Base-by-base conservation (phyloP, 805 yeast genomes). In the Starmera pachycereana region DNA sequence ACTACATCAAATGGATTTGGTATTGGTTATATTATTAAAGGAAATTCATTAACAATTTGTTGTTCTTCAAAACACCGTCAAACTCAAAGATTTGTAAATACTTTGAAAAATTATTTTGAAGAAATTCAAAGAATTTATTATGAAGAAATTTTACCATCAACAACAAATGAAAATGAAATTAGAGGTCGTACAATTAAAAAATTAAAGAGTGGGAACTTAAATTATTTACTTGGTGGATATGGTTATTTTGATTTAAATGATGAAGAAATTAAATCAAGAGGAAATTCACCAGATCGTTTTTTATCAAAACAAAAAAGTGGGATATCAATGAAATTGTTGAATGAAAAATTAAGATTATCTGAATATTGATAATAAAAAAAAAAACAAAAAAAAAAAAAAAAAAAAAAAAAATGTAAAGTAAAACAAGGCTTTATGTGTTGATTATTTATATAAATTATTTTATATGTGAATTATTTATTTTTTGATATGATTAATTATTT, bases 1-100 rank as follows among this genome's bases (percentile, higher is more conserved):
- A 89, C 87, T 2, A 70, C 82, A 12, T 81, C 87, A 37, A 89
- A 85, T 53, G 97, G 97, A 3, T 87, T 81, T 59, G 96, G 96
- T n/a, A 72, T 88, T 31, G 96, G 95, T 5, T 88, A 88, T 57
- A 85, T 88, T 49, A 81, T 88, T 49, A 87, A 89, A 58, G 75
- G 69, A 34, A 84, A 86, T 53, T 77, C 86, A 16, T 75, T 88
- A 25, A 75, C 88, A 2, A 72, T 88, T 9, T 86, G 95, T 38
- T 81, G 84, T 4, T 78, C 92, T 25, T 86, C 96, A 12, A 88
- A 86, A 61, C 89, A 82, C 60, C 71, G 96, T 41, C 97, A 88
- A 63, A 86, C 96, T 0, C 69, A 72, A 46, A 69, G 97, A 52
- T 84, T 84, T 49, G 66, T 74, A 52, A 81, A 72, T 52, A 85